A percentile compares a stretch with the other conserved stretches of the same genome.
These are phyloP conservation scores for Bipolaris zeicola DNA, from an alignment of 2,329 filamentous ascomycete genomes.

Conservation along the genomic window DNA sequence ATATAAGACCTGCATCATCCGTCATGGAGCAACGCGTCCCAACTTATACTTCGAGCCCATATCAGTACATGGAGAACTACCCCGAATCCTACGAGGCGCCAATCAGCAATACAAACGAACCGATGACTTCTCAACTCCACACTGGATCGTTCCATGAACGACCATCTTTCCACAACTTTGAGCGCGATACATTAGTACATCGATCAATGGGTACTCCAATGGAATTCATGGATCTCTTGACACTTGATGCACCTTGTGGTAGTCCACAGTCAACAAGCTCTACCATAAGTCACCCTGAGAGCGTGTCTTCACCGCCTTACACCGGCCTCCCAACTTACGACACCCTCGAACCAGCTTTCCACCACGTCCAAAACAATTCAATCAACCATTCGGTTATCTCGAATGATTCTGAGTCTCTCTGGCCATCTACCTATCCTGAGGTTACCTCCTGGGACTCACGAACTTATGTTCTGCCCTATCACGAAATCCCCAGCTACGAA, in stretches of 20 bases:
- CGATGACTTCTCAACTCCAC: slow-evolving; percentile 2
- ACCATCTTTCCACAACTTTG: slow-evolving; percentile 4
- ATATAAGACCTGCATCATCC: slow-evolving; percentile 2
- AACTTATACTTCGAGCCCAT: slow-evolving; percentile 16
- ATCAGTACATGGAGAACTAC: slow-evolving; percentile 13
- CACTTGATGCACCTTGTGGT: slow-evolving; percentile 13
- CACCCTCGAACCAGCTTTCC: background rate
- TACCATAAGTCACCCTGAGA: slow-evolving; percentile 19
- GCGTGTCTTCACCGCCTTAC: slow-evolving; percentile 18
- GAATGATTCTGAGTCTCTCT: slow-evolving; percentile 4
- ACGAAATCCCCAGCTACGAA: background rate
- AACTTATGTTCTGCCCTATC: background rate
- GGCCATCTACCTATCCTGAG: slow-evolving; percentile 6
- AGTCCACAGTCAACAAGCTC: slow-evolving; percentile 22
- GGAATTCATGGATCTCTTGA: slow-evolving; percentile 19
- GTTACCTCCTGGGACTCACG: slow-evolving; percentile 5
- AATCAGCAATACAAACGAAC: slow-evolving; percentile 1
- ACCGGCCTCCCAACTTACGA: slow-evolving; percentile 4
- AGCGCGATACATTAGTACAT: slow-evolving; percentile 2
- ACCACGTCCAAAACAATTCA: background rate
- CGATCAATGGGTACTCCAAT: slow-evolving; percentile 12
- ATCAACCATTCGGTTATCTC: background rate
- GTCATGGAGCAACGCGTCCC: slow-evolving; percentile 17
- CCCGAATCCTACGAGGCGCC: slow-evolving; percentile 2
- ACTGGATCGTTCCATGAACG: slow-evolving; percentile 15